Conservation (phyloP, 805 yeast species). For the Saccharomycopsis synnaedendra region DNA sequence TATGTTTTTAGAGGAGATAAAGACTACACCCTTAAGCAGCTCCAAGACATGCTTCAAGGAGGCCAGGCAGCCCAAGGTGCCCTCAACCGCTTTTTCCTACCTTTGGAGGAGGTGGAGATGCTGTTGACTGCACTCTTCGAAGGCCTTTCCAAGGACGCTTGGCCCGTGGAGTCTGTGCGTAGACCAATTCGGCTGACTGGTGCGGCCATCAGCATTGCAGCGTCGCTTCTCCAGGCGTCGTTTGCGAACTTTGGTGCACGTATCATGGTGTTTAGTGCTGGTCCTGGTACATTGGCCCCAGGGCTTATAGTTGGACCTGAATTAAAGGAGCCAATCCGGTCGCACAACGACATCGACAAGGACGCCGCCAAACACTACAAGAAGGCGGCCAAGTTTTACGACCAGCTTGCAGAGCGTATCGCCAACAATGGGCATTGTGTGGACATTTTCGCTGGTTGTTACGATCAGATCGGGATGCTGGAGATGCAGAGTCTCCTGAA, state of each 20-base stretch:
- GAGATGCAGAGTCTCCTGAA: constrained; percentile 86
- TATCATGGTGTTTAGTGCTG: constrained; percentile 82
- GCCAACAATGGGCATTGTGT: constrained; percentile 68
- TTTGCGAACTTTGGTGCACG: constrained; percentile 83
- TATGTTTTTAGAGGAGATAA: constrained; percentile 84
- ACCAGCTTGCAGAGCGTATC: constrained; percentile 58
- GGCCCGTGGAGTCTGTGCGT: constrained; percentile 78
- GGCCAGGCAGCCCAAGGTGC: constrained; percentile 31
- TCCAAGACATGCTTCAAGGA: constrained; percentile 53
- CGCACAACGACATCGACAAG: constrained; percentile 92
- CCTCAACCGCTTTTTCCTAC: constrained; percentile 56
- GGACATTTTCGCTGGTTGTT: constrained; percentile 90
- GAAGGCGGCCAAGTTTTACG: constrained; percentile 77
- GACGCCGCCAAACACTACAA: constrained; percentile 81
- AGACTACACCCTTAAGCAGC: constrained; percentile 50
- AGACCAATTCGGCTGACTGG: constrained; percentile 91
- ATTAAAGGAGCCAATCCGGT: constrained; percentile 91
- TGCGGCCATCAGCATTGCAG: constrained; percentile 79
- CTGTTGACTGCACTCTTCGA: constrained; percentile 73
- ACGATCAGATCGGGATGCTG: constrained; percentile 89
- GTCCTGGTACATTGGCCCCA: constrained; percentile 91
- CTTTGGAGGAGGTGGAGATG: constrained; percentile 70
- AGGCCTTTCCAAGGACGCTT: constrained; percentile 66
- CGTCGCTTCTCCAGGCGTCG: constrained; percentile 68
- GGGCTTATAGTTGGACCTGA: constrained; percentile 89